A percentile compares a stretch with the other conserved stretches of the same genome.
phyloP scores from a whole-genome alignment of 1,284 basidiomycete species.

The Fistulinella staudtii region DNA sequence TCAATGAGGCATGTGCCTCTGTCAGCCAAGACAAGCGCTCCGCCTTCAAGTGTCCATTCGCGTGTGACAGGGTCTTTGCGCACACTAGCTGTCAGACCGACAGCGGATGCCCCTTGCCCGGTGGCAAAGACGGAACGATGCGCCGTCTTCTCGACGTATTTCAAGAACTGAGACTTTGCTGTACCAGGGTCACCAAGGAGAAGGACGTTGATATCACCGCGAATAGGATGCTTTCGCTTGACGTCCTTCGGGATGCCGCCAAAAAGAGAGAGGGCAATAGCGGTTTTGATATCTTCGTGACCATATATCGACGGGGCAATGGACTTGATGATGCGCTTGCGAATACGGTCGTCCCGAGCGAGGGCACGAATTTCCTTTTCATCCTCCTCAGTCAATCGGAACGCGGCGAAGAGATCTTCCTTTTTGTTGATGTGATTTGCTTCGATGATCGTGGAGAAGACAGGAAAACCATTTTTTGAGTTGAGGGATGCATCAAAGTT shows the following conservation, averaged over 20 bases:
- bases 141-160: constrained; percentile 99
- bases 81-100: constrained; percentile 97
- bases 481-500: constrained; percentile 99
- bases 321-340: constrained; percentile 96
- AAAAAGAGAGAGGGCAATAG: constrained; percentile 91
- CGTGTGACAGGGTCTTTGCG: constrained; percentile 95
- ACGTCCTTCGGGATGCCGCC: constrained; percentile 94
- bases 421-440: constrained; percentile 98
- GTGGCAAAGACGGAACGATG: constrained; percentile 98
- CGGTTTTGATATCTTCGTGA: constrained; percentile 98
- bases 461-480: constrained; percentile 98
- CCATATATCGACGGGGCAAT: constrained; percentile 99
- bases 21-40: constrained; percentile 95
- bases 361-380: constrained; percentile 87
- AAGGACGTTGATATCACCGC: constrained; percentile 96
- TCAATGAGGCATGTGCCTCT: constrained; percentile 99
- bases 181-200: constrained; percentile 97
- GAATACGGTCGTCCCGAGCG: constrained; percentile 88
- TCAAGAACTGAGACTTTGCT: constrained; percentile 98
- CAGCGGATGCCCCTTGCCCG: constrained; percentile 95
- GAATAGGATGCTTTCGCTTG: constrained; percentile 93
- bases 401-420: constrained; percentile 92
- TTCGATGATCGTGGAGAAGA: constrained; percentile 97
- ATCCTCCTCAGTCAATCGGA: constrained; percentile 95
- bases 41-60: constrained; percentile 99